Evolutionary conservation across 805 yeast genomes (phyloP).

Genomic region (Suhomyces sp.): DNA sequence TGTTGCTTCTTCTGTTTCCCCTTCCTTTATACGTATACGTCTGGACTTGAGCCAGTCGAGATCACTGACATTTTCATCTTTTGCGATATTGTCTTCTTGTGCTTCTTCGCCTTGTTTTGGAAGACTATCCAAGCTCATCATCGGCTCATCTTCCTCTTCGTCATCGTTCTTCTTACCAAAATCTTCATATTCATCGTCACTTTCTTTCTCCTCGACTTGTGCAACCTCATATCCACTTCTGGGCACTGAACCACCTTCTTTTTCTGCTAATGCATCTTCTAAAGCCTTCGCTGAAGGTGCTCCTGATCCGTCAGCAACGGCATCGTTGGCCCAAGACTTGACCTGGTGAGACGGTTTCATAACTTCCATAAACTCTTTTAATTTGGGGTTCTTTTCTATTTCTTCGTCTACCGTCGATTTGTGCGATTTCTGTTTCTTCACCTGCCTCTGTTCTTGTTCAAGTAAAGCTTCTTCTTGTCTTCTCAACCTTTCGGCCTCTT

Average conservation of each 20-base stretch:
- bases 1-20: slow-evolving; percentile 17
- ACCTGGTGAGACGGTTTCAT: slow-evolving; percentile 73
- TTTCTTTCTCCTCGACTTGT: slow-evolving; percentile 39
- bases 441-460: slow-evolving; percentile 39
- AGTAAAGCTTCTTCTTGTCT: slow-evolving; percentile 42
- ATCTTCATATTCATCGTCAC: slow-evolving; percentile 55
- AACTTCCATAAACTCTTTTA: slow-evolving; percentile 77
- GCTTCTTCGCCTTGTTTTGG: slow-evolving; percentile 9
- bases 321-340: slow-evolving; percentile 74
- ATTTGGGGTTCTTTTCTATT: slow-evolving; percentile 60
- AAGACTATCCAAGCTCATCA: slow-evolving; percentile 41
- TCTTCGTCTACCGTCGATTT: slow-evolving; percentile 52
- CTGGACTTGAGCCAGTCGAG: slow-evolving; percentile 82
- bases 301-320: slow-evolving; percentile 43
- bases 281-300: slow-evolving; percentile 45
- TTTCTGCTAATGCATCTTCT: slow-evolving; percentile 38
- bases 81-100: slow-evolving; percentile 32
- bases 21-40: slow-evolving; percentile 61
- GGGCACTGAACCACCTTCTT: slow-evolving; percentile 13
- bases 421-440: slow-evolving; percentile 30
- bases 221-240: slow-evolving; percentile 28
- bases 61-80: slow-evolving; percentile 61
- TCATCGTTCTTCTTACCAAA: slow-evolving; percentile 30
- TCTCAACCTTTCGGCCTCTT: slow-evolving; percentile 44
- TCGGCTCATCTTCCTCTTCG: slow-evolving; percentile 47